Conservation (phyloP, 1,139 yeast species). For the Candida buenavistaensis region DNA sequence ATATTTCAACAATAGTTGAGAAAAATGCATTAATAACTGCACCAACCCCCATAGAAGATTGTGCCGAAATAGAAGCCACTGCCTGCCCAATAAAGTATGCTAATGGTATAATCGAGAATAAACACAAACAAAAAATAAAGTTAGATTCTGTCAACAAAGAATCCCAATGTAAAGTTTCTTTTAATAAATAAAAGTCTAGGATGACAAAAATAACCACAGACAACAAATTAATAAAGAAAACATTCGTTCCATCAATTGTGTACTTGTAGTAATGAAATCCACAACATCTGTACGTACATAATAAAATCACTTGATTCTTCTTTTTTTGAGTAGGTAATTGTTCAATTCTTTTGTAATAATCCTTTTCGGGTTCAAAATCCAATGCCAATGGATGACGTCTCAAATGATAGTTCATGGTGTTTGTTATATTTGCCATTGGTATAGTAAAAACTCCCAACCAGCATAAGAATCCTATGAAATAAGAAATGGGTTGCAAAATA, state of each 20-base stretch:
- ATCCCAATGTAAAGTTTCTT: conserved; percentile 49
- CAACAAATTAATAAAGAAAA: conserved; percentile 83
- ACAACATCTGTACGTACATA: conserved; percentile 89
- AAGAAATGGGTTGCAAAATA: conserved; percentile 67
- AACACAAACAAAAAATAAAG: conserved; percentile 69
- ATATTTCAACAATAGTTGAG: conserved; percentile 93
- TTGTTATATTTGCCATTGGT: conserved; percentile 83
- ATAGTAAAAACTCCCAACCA: conserved; percentile 89
- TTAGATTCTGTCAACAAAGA: conserved; percentile 59
- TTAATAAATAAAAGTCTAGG: conserved; percentile 67
- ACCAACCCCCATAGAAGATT: conserved; percentile 99
- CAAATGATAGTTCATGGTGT: conserved; percentile 64
- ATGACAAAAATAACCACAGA: conserved; percentile 81
- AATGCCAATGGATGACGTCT: conserved; percentile 90
- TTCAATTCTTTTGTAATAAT: conserved; percentile 38
- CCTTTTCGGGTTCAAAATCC: conserved; percentile 61
- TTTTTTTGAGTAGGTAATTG: conserved; percentile 18
- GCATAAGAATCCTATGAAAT: conserved; percentile 56
- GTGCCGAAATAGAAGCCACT: conserved; percentile 97
- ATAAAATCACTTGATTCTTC: conserved; percentile 46
- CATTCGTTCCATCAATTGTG: conserved; percentile 94
- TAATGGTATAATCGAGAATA: conserved; percentile 84
- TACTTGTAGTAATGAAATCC: conserved; percentile 93
- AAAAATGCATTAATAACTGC: conserved; percentile 97
- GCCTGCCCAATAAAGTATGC: conserved; percentile 99